Conservation (phyloP, 2,329 filamentous ascomycete genomes). For the Fusarium sp. region DNA sequence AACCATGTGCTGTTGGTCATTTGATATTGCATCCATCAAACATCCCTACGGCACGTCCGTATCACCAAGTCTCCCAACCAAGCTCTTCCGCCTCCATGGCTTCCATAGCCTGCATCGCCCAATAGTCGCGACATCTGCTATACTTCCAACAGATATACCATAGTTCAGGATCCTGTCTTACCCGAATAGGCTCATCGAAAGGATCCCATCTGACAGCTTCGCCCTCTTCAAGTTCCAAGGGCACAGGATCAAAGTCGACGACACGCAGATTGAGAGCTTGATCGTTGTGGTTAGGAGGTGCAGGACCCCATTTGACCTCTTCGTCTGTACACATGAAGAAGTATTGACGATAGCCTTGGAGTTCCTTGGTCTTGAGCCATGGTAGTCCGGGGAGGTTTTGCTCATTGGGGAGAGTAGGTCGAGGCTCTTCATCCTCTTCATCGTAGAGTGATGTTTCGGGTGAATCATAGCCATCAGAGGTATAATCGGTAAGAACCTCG, state of each 20-base stretch:
- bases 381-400: neutral
- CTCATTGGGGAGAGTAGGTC: accelerated
- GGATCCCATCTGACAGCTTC: neutral
- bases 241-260: neutral
- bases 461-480: neutral
- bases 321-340: neutral
- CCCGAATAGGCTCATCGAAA: neutral
- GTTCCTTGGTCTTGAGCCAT: neutral
- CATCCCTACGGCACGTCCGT: too few species aligned
- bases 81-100: neutral
- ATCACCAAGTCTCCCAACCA: neutral
- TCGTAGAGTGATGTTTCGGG: neutral
- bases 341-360: neutral
- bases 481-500: neutral
- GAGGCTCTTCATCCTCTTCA: neutral
- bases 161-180: neutral
- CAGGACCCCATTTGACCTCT: neutral
- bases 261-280: neutral
- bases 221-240: neutral
- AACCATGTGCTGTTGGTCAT: too few species aligned
- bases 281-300: neutral
- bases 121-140: neutral
- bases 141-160: neutral
- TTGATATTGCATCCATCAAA: too few species aligned
- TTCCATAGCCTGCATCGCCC: neutral